Evolutionary conservation across 345 rosid genomes (phyloP).

Genomic region (Anastatica hierochuntica): DNA sequence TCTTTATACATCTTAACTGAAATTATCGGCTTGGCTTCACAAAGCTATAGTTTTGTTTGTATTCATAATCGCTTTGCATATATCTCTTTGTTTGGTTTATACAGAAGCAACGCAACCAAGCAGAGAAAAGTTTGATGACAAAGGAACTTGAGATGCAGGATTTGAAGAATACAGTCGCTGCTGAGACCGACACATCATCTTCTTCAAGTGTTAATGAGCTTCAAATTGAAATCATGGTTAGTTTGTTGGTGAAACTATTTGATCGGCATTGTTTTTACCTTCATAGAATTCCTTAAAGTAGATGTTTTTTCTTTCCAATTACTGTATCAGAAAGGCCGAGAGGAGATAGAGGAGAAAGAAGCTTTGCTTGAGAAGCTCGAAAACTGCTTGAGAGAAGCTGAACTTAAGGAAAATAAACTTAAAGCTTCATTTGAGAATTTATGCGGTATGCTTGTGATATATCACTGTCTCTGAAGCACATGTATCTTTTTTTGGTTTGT

Average conservation of each 20-base stretch:
- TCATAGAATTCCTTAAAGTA: not conserved
- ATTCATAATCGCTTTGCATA: too few species aligned
- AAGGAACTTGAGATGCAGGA: conserved; percentile 56
- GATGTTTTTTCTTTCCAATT: not conserved
- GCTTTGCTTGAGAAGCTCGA: conserved; percentile 35
- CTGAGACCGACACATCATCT: conserved; percentile 35
- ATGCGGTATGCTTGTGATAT: conserved; percentile 41
- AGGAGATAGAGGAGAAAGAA: conserved; percentile 47
- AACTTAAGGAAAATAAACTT: conserved; percentile 47
- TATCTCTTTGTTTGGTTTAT: conserved; percentile 15
- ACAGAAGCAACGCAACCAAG: conserved; percentile 47
- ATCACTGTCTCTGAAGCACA: conserved; percentile 8
- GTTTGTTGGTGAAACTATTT: too few species aligned
- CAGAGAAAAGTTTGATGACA: conserved; percentile 36
- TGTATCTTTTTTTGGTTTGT: too few species aligned
- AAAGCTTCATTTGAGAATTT: conserved; percentile 45
- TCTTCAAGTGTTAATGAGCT: conserved; percentile 67
- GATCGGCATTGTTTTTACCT: not conserved
- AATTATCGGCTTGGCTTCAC: too few species aligned
- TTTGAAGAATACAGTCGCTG: conserved; percentile 37
- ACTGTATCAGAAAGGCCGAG: conserved; percentile 49
- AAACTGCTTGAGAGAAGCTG: conserved; percentile 41
- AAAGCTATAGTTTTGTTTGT: too few species aligned
- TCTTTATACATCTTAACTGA: too few species aligned
- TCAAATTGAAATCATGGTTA: conserved; percentile 66